phyloP scores from a whole-genome alignment of 345 rosid species.

The Laguncularia racemosa region DNA sequence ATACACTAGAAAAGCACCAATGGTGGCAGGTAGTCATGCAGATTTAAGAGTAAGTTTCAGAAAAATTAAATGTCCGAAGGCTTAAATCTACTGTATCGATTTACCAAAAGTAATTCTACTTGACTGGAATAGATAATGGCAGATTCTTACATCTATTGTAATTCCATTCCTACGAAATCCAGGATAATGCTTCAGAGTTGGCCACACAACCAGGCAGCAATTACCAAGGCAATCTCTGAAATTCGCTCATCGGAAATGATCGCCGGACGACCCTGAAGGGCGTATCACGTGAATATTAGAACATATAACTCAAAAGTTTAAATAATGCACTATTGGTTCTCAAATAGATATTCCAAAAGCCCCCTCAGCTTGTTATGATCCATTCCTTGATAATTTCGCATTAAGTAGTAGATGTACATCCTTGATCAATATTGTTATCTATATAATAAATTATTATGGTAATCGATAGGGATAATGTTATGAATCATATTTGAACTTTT shows the following conservation, averaged over 20 bases:
- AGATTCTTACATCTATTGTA: slow-evolving; percentile 55
- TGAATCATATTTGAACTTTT: too few relatives aligned
- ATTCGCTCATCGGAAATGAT: slow-evolving; percentile 41
- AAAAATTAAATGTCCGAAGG: too few relatives aligned
- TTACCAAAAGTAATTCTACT: too few relatives aligned
- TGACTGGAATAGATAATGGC: too few relatives aligned
- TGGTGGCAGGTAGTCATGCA: background rate
- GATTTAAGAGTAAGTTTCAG: background rate
- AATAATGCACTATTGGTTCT: slow-evolving; percentile 17
- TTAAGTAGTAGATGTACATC: too few relatives aligned
- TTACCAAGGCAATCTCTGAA: slow-evolving; percentile 83
- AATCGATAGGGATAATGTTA: too few relatives aligned
- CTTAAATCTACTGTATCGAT: too few relatives aligned
- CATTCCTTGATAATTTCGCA: slow-evolving; percentile 52
- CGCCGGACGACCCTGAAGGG: slow-evolving; percentile 44
- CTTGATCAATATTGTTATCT: too few relatives aligned
- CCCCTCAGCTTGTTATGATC: slow-evolving; percentile 32
- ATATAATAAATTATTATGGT: too few relatives aligned
- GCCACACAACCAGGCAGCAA: slow-evolving; percentile 75
- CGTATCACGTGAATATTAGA: background rate
- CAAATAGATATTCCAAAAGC: slow-evolving; percentile 30
- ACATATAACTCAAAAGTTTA: too few relatives aligned
- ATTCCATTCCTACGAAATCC: slow-evolving; percentile 81
- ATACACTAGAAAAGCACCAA: too few relatives aligned
- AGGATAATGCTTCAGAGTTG: slow-evolving; percentile 89